phyloP scores from a whole-genome alignment of 306 rosid genomes.

The Crotalaria pallida region DNA sequence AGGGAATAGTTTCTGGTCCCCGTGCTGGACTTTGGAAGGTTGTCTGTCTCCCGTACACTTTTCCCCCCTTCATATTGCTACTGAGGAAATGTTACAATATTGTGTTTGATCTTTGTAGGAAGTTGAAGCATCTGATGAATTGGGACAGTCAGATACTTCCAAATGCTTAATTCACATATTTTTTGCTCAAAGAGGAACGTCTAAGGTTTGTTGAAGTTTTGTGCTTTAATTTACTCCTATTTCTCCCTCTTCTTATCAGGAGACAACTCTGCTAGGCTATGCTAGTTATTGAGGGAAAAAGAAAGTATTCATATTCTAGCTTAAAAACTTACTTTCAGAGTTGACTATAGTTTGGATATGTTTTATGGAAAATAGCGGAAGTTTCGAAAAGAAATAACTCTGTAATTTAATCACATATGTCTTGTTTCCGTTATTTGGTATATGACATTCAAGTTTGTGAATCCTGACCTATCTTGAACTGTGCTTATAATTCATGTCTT shows the following conservation, averaged over 20 bases:
- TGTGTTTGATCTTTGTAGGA: slow-evolving; percentile 60
- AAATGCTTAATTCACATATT: slow-evolving; percentile 84
- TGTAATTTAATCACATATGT: neutral
- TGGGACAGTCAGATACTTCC: slow-evolving; percentile 56
- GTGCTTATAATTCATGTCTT: neutral
- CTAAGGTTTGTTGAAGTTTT: slow-evolving; percentile 60
- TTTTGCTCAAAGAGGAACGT: slow-evolving; percentile 85
- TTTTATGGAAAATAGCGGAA: neutral
- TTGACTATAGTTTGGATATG: neutral
- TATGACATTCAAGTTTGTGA: neutral
- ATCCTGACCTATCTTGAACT: neutral
- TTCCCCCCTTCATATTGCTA: neutral
- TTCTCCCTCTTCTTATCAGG: neutral
- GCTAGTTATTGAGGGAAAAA: neutral
- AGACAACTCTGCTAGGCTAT: neutral
- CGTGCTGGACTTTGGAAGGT: slow-evolving; percentile 96
- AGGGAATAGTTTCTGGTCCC: slow-evolving; percentile 78
- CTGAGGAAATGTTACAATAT: slow-evolving; percentile 15
- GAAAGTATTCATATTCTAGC: neutral
- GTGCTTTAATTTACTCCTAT: neutral
- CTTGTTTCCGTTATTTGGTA: neutral
- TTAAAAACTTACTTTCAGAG: neutral
- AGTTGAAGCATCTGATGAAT: slow-evolving; percentile 64
- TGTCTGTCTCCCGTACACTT: slow-evolving; percentile 17
- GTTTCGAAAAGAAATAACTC: slow-evolving; percentile 1